A percentile compares a stretch with the other conserved stretches of the same genome.
Evolutionary conservation across 306 rosid genomes (phyloP).

Genomic region (Vigna reflexopilosa): DNA sequence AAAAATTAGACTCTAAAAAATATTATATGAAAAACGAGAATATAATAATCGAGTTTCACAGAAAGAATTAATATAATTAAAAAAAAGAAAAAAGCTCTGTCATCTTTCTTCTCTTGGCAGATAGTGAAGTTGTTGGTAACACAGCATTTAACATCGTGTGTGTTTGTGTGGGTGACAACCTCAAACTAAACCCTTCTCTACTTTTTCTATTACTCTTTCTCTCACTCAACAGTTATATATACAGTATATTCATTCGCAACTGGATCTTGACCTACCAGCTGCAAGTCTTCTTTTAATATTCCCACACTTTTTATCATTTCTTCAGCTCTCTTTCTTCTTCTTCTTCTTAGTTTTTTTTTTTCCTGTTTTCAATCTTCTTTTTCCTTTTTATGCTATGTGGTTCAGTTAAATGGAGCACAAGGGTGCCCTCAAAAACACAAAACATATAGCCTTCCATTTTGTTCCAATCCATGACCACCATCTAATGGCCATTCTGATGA

Average conservation of each 20-base stretch:
- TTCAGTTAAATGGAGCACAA: background rate
- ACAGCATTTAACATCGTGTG: background rate
- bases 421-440: background rate
- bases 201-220: background rate
- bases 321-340: background rate
- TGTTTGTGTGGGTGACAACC: conserved; percentile 45
- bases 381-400: background rate
- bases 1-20: background rate
- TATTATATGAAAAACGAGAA: background rate
- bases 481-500: background rate
- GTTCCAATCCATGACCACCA: background rate
- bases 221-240: background rate
- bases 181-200: conserved; percentile 40
- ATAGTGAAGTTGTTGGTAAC: conserved; percentile 24
- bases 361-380: background rate
- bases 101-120: background rate
- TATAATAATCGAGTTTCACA: background rate
- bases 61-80: background rate
- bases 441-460: background rate
- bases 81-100: background rate
- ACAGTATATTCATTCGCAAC: background rate
- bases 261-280: conserved; percentile 17
- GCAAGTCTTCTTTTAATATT: background rate
- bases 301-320: background rate
- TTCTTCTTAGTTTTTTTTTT: background rate